Evolutionary conservation across 2,329 filamentous ascomycete species (phyloP).

Genomic region (Daldinia sp.): DNA sequence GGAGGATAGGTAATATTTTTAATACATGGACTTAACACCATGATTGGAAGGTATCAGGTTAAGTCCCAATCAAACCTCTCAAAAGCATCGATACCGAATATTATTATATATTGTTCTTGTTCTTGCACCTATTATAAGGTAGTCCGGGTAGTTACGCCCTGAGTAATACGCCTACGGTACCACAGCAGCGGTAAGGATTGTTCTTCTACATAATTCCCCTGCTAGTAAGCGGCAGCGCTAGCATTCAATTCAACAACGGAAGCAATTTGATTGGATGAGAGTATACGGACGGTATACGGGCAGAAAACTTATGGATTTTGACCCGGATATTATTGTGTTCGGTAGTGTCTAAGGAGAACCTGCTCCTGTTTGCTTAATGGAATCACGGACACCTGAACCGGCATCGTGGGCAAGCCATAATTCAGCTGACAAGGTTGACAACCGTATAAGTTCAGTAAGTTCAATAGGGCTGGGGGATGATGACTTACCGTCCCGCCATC

Average conservation of each 20-base stretch:
- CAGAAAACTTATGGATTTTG: neutral
- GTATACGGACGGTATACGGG: neutral
- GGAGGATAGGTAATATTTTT: neutral
- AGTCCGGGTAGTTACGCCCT: neutral
- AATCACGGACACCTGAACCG: neutral
- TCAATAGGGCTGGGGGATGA: neutral
- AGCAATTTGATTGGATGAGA: slow-evolving; percentile 1
- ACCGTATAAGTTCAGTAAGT: neutral
- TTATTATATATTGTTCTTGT: neutral
- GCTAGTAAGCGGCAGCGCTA: slow-evolving; percentile 4
- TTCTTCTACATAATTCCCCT: slow-evolving; percentile 2
- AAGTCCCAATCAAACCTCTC: neutral
- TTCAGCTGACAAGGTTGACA: slow-evolving; percentile 8
- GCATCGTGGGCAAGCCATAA: neutral
- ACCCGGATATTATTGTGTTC: neutral
- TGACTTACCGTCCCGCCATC: slow-evolving; percentile 8
- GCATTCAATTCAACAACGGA: neutral
- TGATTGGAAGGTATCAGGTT: neutral
- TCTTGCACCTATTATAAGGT: too few relatives aligned
- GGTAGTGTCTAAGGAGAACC: neutral
- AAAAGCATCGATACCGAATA: neutral
- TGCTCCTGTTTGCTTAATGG: slow-evolving; percentile 6
- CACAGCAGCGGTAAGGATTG: neutral
- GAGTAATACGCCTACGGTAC: too few relatives aligned
- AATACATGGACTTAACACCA: neutral